Evolutionary conservation across 1,284 basidiomycete genomes (phyloP), one percentile per base, ranked within the genome.

Genomic region (Singerocomus inundabilis): DNA sequence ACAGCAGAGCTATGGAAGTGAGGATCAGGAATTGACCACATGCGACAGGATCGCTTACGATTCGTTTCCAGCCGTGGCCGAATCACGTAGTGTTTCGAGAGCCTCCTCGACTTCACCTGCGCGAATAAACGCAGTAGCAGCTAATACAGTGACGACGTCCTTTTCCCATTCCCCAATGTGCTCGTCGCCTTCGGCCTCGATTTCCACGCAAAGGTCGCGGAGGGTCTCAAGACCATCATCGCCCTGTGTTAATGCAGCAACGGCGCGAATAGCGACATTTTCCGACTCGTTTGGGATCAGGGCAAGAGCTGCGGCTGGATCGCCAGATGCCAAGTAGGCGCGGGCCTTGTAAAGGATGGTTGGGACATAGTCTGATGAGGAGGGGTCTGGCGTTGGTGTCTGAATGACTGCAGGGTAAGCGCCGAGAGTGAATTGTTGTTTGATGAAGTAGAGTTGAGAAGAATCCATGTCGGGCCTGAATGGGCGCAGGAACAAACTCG

Each of bases 41-140:
- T 60, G 48, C 18, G 44, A 24, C 16, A 26, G 31, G 11, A 45
- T 21, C 35, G 75, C 91, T 62, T 69, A 95, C 93, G 91, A 52
- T 55, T 70, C 64, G 16, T 62, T 56, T 1, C 64, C 59, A 0
- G 55, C 35, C 13, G 91, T 74, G 91, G 92, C 47, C 32, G 85
- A 84, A 26, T 80, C 75, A 12, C 85, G 83, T 26, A 97, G 76
- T 0, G 91, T 93, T 66, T 95, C 92, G 26, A 97, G 73, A 0
- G 92, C 93, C 71, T 97, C 94, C 70, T 96, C 93, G 15, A 88
- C 70, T 71, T 97, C 93, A 5, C 86, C 87, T 21, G 88, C 89
- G 18, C 82, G 74, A 15, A 85, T 79, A 68, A 95, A 96, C 1
- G 92, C 88, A 4, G 88, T 92, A 6, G 85, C 92, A 15, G 91